Percentiles rank a stretch among this genome's conserved stretches.
These are phyloP conservation scores for Oldenlandia corymbosa DNA, from an alignment of 257 asterid genomes.

Conservation along the genomic window DNA sequence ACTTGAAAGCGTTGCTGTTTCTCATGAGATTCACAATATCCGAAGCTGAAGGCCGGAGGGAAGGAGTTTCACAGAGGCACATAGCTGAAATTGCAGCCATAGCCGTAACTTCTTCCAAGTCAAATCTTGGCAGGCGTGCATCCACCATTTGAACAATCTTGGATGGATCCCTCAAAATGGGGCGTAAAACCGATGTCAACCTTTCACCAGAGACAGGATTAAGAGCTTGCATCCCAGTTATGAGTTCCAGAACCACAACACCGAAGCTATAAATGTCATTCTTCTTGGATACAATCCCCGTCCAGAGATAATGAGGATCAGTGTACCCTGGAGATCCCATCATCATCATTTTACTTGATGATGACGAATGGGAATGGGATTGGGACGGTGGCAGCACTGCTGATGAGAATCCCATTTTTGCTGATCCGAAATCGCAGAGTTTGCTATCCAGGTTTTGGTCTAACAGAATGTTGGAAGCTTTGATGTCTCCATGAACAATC, in stretches of 20 bases:
- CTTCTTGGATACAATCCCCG: slow-evolving; percentile 60
- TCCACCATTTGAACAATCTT: slow-evolving; percentile 53
- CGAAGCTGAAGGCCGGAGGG: slow-evolving; percentile 54
- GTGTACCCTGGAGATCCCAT: slow-evolving; percentile 74
- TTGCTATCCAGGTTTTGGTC: slow-evolving; percentile 51
- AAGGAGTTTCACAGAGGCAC: slow-evolving; percentile 44
- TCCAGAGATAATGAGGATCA: slow-evolving; percentile 60
- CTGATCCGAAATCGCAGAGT: slow-evolving; percentile 76
- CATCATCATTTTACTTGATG: slow-evolving; percentile 23
- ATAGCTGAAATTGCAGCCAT: slow-evolving; percentile 42
- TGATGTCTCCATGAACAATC: slow-evolving; percentile 68
- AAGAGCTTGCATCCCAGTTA: slow-evolving; percentile 60
- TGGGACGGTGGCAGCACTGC: slow-evolving; percentile 30
- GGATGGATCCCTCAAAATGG: slow-evolving; percentile 30
- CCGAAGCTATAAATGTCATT: slow-evolving; percentile 70
- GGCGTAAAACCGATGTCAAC: slow-evolving; percentile 33
- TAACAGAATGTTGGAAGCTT: slow-evolving; percentile 55
- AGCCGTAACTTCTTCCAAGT: slow-evolving; percentile 42
- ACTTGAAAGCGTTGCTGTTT: slow-evolving; percentile 7
- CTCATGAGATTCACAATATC: slow-evolving; percentile 34
- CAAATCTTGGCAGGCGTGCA: slow-evolving; percentile 38
- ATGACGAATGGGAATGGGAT: slow-evolving; percentile 24
- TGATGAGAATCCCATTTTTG: slow-evolving; percentile 60
- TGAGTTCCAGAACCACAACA: slow-evolving; percentile 48
- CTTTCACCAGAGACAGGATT: slow-evolving; percentile 37